Evolutionary conservation across 148 eudicot species (phyloP), one percentile per base, ranked within the genome.

Genomic region (Limonium bicolor): DNA sequence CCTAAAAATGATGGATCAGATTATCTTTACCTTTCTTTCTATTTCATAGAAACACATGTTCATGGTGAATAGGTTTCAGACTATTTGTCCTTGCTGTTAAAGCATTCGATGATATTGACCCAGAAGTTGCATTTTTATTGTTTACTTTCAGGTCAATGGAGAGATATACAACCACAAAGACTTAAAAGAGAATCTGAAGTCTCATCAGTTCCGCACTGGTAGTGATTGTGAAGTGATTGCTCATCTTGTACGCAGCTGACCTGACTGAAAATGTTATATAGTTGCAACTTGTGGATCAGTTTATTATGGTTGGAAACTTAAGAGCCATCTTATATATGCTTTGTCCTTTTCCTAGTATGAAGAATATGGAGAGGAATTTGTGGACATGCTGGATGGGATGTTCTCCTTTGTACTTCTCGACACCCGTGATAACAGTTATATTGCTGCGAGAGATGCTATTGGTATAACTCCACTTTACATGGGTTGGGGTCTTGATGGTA

Each of bases 401-500:
- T 86, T 86, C 64, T 73, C 93, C 26, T 86, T 86, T 69, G 93
- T 86, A 36, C 84, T 86, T 50, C 87, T 86, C 48, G 96, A 86
- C 68, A 86, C 87, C 22, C 87, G 75, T 54, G 84, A 82, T 41
- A 82, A 78, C 40, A 86, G 79, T 59, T 86, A 62, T 67, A 86
- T 86, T 48, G 96, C 94, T 53, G 93, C 82, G 51, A 77, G 96
- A 46, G 96, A 86, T 71, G 87, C 62, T 54, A 69, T 86, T 60
- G 96, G 96, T 47, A 86, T 86, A 50, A 78, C 87, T 21, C 96
- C 96, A 53, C 72, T 86, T 50, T 86, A 86, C 68, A 61, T 81
- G 64, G 96, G 96, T 14, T 86, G 96, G 96, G 94, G 96, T 56
- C 93, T 82, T 59, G 96, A 86, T 64, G 96, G 96, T 86, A 78